Conservation (phyloP, 345 rosid genomes). For the Salix dunnii region DNA sequence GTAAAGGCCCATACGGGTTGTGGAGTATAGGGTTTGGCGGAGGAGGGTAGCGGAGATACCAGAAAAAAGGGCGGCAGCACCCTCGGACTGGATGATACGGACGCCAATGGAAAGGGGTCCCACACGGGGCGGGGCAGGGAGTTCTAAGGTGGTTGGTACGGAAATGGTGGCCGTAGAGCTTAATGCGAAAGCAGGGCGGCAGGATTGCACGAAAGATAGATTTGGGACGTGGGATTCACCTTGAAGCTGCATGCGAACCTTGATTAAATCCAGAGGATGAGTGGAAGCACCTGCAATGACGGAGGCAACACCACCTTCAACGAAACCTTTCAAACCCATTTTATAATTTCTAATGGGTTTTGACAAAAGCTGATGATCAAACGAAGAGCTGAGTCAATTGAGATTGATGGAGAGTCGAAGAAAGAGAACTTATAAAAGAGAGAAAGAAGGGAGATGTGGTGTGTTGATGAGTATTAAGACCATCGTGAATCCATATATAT, state of each 20-base stretch:
- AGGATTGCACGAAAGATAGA: not conserved
- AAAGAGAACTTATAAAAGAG: no score
- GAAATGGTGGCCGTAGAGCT: not conserved
- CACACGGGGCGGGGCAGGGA: not conserved
- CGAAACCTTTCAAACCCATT: conserved; percentile 13
- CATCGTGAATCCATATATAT: no score
- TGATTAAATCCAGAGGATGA: conserved; percentile 9
- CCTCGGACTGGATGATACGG: not conserved
- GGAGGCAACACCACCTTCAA: conserved; percentile 10
- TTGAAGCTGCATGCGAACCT: conserved; percentile 8
- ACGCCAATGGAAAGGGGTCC: not conserved
- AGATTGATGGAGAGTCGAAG: no score
- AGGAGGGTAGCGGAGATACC: conserved; percentile 3
- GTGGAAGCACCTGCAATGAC: conserved; percentile 8
- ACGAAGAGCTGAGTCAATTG: no score
- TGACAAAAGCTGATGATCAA: no score
- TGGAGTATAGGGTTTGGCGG: not conserved
- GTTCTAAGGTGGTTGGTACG: not conserved
- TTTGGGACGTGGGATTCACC: not conserved
- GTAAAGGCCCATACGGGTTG: conserved; percentile 5
- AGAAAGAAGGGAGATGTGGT: no score
- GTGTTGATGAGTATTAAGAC: no score
- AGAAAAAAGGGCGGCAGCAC: not conserved
- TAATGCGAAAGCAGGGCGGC: not conserved
- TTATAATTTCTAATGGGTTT: not conserved